Evolutionary conservation across 176 grass and related monocot species (phyloP).

Genomic region (Aegilops sharonensis): DNA sequence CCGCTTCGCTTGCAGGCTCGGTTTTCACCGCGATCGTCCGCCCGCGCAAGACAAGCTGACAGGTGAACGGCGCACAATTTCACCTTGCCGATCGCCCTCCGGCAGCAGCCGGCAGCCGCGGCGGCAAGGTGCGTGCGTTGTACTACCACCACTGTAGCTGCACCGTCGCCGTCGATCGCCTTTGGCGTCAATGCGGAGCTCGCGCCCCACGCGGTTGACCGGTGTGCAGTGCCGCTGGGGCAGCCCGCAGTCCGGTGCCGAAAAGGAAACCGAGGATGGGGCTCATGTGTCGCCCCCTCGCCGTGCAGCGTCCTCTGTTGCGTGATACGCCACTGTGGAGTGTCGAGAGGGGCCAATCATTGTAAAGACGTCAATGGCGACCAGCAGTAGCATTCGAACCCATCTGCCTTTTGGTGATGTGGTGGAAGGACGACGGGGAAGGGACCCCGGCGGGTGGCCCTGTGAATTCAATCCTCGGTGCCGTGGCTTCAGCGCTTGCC

Average conservation of each 20-base stretch:
- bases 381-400: background rate
- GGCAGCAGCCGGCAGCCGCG: background rate
- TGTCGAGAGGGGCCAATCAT: conserved; percentile 18
- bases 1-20: background rate
- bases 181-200: conserved; percentile 2
- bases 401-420: background rate
- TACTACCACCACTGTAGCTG: background rate
- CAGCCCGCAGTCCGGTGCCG: background rate
- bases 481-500: background rate
- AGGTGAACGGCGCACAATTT: background rate
- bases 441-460: background rate
- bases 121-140: background rate
- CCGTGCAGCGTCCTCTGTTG: background rate
- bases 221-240: background rate
- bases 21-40: background rate
- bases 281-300: background rate
- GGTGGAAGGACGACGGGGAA: too few species aligned
- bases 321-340: background rate
- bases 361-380: conserved; percentile 20
- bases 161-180: background rate
- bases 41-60: background rate
- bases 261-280: conserved; percentile 14
- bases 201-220: background rate
- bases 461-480: background rate
- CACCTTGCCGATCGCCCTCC: background rate